Conservation (phyloP, 306 rosid genomes). For the Quillaja saponaria region DNA sequence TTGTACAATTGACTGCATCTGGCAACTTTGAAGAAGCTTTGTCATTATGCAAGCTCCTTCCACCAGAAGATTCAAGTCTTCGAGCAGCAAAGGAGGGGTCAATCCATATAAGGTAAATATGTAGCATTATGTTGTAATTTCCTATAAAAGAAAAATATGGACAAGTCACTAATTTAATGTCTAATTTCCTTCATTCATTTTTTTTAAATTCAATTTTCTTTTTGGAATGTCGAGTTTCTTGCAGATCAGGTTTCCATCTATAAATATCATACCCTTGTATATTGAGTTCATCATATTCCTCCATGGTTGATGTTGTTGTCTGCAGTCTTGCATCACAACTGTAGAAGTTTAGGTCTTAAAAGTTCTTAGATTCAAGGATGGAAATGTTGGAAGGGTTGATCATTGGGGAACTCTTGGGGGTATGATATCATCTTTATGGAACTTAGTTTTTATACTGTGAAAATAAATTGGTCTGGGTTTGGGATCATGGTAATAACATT, state of each 20-base stretch:
- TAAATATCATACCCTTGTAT: conserved; percentile 20
- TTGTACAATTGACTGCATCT: conserved; percentile 96
- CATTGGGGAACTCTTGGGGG: too few relatives aligned
- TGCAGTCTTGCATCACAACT: conserved; percentile 12
- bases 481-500: not conserved
- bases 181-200: not conserved
- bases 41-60: conserved; percentile 97
- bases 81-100: conserved; percentile 97
- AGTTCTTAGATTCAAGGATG: conserved; percentile 7
- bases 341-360: conserved; percentile 1
- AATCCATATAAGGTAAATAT: conserved; percentile 79
- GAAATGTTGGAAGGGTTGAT: conserved; percentile 11
- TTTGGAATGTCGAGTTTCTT: not conserved
- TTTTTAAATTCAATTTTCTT: too few relatives aligned
- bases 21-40: conserved; percentile 97
- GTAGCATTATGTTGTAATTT: conserved; percentile 26
- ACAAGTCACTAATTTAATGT: not conserved
- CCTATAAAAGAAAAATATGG: conserved; percentile 23
- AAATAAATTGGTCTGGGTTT: conserved; percentile 15
- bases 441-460: conserved; percentile 8
- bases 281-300: conserved; percentile 22
- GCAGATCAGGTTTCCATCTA: not conserved
- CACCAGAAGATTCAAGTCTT: conserved; percentile 92
- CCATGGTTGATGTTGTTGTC: conserved; percentile 10
- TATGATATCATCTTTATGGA: not conserved